These are phyloP conservation scores for Lanmaoa pseudosensibilis DNA, from an alignment of 768 basidiomycete species.

Conservation along the genomic window DNA sequence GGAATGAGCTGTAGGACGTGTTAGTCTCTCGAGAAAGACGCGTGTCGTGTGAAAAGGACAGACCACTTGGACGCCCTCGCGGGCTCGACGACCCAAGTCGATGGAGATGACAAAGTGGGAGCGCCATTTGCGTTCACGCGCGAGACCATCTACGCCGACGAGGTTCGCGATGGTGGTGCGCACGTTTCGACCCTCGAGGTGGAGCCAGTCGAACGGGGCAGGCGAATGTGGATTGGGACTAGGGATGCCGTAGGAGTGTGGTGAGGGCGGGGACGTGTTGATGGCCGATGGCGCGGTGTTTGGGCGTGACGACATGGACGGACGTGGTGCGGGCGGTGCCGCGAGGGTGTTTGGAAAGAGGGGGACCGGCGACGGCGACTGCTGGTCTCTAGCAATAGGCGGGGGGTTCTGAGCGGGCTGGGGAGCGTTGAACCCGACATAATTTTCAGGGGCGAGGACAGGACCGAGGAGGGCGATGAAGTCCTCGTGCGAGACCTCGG, in stretches of 20 bases:
- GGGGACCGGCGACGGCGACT: conserved; percentile 29
- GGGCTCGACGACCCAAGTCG: conserved; percentile 70
- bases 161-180: conserved; percentile 81
- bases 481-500: conserved; percentile 84
- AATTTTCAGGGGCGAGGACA: conserved; percentile 81
- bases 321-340: conserved; percentile 30
- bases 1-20: conserved; percentile 61
- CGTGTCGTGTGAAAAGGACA: conserved; percentile 28
- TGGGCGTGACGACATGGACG: conserved; percentile 36
- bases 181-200: conserved; percentile 79
- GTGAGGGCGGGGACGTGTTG: conserved; percentile 11
- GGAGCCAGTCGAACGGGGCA: conserved; percentile 84
- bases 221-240: conserved; percentile 54
- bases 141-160: conserved; percentile 76
- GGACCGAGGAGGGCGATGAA: conserved; percentile 79
- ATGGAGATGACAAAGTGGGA: conserved; percentile 79
- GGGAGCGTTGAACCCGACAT: conserved; percentile 33
- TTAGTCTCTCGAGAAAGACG: neutral
- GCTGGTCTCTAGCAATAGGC: conserved; percentile 21
- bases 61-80: conserved; percentile 80
- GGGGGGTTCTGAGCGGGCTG: conserved; percentile 23
- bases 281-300: conserved; percentile 29
- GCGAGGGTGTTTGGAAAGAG: conserved; percentile 27
- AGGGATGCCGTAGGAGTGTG: conserved; percentile 19
- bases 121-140: conserved; percentile 81